Evolutionary conservation across 352 stramenopile genomes (phyloP).

Genomic region (Phytophthora ohioensis): DNA sequence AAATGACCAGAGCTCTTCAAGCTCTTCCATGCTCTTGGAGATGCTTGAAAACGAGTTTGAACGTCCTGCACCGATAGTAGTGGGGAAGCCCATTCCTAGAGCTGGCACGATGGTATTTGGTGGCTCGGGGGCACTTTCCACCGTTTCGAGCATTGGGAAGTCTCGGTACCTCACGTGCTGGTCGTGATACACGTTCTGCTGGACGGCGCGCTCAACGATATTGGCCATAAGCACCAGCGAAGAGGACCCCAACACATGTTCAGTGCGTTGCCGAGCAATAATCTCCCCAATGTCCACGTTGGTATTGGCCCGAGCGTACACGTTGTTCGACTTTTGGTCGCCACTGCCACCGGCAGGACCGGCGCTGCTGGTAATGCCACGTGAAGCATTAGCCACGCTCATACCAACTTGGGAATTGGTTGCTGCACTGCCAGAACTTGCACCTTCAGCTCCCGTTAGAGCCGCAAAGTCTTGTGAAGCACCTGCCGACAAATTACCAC

Average conservation of each 20-base stretch:
- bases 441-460: conserved; percentile 28
- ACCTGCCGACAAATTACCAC: conserved; percentile 56
- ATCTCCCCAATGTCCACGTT: conserved; percentile 82
- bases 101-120: conserved; percentile 17
- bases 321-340: conserved; percentile 56
- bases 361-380: conserved; percentile 26
- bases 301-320: conserved; percentile 73
- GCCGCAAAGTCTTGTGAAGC: conserved; percentile 55
- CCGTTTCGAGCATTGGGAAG: conserved; percentile 53
- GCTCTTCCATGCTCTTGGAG: conserved; percentile 20
- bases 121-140: conserved; percentile 23
- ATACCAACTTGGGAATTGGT: conserved; percentile 55
- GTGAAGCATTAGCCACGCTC: conserved; percentile 54
- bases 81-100: conserved; percentile 28
- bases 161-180: conserved; percentile 88
- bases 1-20: conserved; percentile 87
- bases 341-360: conserved; percentile 44
- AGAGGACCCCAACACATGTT: conserved; percentile 64
- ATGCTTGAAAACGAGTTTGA: conserved; percentile 4
- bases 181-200: conserved; percentile 91
- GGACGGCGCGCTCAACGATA: conserved; percentile 85
- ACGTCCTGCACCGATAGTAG: conserved; percentile 4
- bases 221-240: conserved; percentile 70
- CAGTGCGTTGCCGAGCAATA: conserved; percentile 72
- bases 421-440: conserved; percentile 45